Evolutionary conservation across 1,139 yeast species (phyloP).

Genomic region (Geotrichum aggregatum): DNA sequence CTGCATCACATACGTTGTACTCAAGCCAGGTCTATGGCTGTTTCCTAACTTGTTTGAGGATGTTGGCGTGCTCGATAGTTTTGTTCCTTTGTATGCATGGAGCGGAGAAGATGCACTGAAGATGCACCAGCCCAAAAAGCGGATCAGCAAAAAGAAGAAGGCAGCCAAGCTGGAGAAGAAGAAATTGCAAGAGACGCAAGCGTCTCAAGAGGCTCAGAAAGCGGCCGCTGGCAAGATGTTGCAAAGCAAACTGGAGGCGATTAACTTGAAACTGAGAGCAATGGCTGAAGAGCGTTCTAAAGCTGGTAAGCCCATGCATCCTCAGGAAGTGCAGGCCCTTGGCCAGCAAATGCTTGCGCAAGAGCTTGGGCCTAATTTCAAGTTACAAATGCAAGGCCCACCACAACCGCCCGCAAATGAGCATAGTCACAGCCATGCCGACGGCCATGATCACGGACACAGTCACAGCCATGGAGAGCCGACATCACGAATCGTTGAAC

Average conservation of each 20-base stretch:
- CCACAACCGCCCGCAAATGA: constrained; percentile 7
- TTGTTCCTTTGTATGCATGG: constrained; percentile 85
- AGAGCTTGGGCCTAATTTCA: constrained; percentile 19
- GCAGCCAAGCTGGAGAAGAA: constrained; percentile 22
- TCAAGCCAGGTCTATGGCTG: constrained; percentile 80
- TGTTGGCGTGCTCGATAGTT: constrained; percentile 89
- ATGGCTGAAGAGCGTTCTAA: constrained; percentile 14
- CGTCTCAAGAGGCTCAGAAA: constrained; percentile 15
- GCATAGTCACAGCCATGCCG: constrained; percentile 13
- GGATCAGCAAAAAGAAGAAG: constrained; percentile 27
- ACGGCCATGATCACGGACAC: constrained; percentile 12
- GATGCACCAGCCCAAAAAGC: constrained; percentile 34
- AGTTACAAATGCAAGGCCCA: constrained; percentile 4
- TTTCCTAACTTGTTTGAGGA: constrained; percentile 96
- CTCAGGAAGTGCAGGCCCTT: constrained; percentile 13
- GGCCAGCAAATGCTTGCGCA: constrained; percentile 17
- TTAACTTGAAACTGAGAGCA: constrained; percentile 16
- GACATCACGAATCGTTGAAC: constrained; percentile 3
- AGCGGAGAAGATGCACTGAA: constrained; percentile 45
- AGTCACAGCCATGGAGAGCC: constrained; percentile 16
- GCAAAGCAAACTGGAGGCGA: constrained; percentile 19
- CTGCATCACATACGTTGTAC: constrained; percentile 53
- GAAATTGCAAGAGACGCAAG: constrained; percentile 16
- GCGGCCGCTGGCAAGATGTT: constrained; percentile 13
- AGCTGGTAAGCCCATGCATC: constrained; percentile 21